Percentiles rank a stretch among this genome's conserved stretches.
phyloP scores from a whole-genome alignment of 768 basidiomycete genomes.

The Lenzites betulinus region DNA sequence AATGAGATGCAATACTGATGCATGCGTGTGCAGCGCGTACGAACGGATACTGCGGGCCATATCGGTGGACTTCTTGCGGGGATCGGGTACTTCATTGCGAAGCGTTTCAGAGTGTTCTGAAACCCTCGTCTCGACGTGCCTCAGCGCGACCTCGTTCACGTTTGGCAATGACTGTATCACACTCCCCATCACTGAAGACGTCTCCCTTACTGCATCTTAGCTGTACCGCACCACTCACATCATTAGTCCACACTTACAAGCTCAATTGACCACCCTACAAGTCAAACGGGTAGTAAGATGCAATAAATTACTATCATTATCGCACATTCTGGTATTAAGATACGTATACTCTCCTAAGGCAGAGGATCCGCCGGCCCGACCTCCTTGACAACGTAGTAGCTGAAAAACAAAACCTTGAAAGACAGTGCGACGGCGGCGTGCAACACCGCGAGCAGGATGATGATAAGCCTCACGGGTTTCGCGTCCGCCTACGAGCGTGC shows the following conservation, averaged over 20 bases:
- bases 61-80: constrained; percentile 68
- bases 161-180: background rate
- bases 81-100: constrained; percentile 48
- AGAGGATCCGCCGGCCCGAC: constrained; percentile 40
- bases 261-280: background rate
- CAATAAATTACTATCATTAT: background rate
- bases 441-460: constrained; percentile 70
- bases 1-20: background rate
- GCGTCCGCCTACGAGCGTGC: constrained; percentile 66
- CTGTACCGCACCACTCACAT: background rate
- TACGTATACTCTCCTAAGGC: background rate
- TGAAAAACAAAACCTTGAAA: constrained; percentile 82
- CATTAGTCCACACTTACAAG: too few relatives aligned
- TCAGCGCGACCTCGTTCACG: background rate
- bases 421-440: constrained; percentile 82
- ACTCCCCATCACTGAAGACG: background rate
- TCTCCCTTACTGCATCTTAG: background rate
- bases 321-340: background rate
- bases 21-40: constrained; percentile 46
- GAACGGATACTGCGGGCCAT: constrained; percentile 65
- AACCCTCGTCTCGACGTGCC: background rate
- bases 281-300: background rate
- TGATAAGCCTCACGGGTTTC: constrained; percentile 81
- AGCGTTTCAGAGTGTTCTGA: constrained; percentile 28
- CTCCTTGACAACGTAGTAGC: constrained; percentile 49